Base-by-base conservation (phyloP, 768 basidiomycete species). In the Pisolithus microcarpus region DNA sequence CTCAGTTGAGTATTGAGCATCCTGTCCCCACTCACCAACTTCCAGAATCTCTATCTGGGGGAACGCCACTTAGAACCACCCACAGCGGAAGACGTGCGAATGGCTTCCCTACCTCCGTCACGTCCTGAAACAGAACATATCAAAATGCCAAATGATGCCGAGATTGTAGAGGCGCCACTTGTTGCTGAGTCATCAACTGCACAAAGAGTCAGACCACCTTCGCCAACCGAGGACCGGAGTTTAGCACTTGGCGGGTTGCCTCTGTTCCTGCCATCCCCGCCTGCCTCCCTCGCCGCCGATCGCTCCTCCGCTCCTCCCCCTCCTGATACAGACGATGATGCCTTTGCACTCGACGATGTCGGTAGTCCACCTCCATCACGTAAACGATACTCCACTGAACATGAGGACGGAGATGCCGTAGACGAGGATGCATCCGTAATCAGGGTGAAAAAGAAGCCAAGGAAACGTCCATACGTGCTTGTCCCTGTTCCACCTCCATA, bases 231-330 rank as follows among this genome's bases (percentile, higher is more conserved):
- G 39, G 58, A 40, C 30, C 54, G 47, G 15, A 51, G 39, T 16
- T 28, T 10, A 15, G 23, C 38, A 23, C 55, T 51, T 46, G 62
- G 61, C 8, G 66, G 60, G 45, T 54, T 71, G 13, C 78, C 78
- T 26, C 64, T 79, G 43, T 80, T 80, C 55, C 56, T 79, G 26
- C 78, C 78, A 36, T 79, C 76, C 38, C 72, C 72, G 6, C 64
- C 70, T 1, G 53, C 60, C 51, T 73, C 71, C 18, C 70, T 70
- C 30, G 26, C 51, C 8, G 24, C 43, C n/a, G 46, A 46, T 15
- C 28, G 37, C 16, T 39, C 31, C 15, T 38, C 10, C 23, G 28
- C 43, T 4, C 56, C 56, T 23, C 54, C 56, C 28, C 58, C 61
- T 24, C 59, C 57, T 8, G 60, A 56, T 52, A 58, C 58, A 46